Percentiles rank a stretch among this genome's conserved stretches.
These are phyloP conservation scores for Zygoascus tannicola DNA, from an alignment of 805 yeast genomes.

Conservation along the genomic window DNA sequence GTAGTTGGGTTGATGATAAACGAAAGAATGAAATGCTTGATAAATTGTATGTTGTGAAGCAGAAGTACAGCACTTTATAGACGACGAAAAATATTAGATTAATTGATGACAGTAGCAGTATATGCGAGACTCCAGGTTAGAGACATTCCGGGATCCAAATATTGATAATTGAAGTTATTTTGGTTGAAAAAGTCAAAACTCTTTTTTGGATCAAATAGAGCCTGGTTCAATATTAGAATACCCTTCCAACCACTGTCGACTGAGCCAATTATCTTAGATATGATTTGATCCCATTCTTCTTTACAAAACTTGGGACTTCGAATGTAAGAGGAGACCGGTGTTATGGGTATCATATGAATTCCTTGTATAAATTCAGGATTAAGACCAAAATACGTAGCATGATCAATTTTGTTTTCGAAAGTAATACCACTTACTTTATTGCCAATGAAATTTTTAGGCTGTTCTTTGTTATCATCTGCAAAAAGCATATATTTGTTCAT, in stretches of 20 bases:
- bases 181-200: conserved; percentile 55
- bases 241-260: conserved; percentile 50
- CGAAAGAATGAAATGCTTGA: conserved; percentile 39
- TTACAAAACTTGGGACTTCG: conserved; percentile 40
- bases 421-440: conserved; percentile 65
- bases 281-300: conserved; percentile 51
- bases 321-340: conserved; percentile 49
- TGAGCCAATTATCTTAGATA: conserved; percentile 39
- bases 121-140: conserved; percentile 78
- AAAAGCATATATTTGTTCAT: conserved; percentile 49
- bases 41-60: conserved; percentile 10
- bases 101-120: conserved; percentile 32
- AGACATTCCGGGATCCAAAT: conserved; percentile 78
- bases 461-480: conserved; percentile 39
- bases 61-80: not conserved
- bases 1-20: conserved; percentile 60
- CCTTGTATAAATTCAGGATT: conserved; percentile 64
- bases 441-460: conserved; percentile 42
- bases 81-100: not conserved
- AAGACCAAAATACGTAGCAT: conserved; percentile 64
- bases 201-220: conserved; percentile 57
- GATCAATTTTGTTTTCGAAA: conserved; percentile 65
- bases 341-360: conserved; percentile 68
- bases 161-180: conserved; percentile 39
- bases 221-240: conserved; percentile 58